Conservation (phyloP, 208 protist genomes). For the Leishmania guyanensis region DNA sequence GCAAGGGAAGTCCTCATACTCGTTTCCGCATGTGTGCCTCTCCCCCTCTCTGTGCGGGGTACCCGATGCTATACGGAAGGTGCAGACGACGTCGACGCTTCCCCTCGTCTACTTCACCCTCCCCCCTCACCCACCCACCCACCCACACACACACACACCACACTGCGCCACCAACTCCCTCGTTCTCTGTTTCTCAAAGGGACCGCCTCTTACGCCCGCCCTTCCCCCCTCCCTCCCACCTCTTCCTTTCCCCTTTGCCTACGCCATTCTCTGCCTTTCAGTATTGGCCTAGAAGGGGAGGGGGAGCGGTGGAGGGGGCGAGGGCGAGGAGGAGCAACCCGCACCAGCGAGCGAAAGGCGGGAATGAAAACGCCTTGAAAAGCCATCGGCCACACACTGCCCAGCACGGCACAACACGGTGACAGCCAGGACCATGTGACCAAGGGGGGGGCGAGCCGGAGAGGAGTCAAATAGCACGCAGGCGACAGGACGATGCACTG, state of each 20-base stretch:
- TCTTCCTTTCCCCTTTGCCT: too few species aligned
- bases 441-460: background rate
- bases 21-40: background rate
- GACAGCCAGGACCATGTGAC: background rate
- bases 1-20: background rate
- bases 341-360: background rate
- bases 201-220: background rate
- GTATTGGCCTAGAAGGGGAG: background rate
- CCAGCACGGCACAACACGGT: background rate
- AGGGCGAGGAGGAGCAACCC: background rate
- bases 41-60: background rate
- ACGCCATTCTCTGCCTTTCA: too few species aligned
- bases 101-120: background rate
- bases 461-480: background rate
- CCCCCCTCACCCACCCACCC: too few species aligned
- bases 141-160: background rate
- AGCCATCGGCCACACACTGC: background rate
- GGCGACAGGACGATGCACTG: background rate
- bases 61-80: background rate
- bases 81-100: background rate
- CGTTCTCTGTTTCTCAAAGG: background rate
- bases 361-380: background rate
- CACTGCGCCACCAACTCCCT: background rate
- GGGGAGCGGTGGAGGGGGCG: background rate
- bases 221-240: background rate